A percentile compares a stretch with the other conserved stretches of the same genome.
Evolutionary conservation across 2,329 filamentous ascomycete genomes (phyloP).

Genomic region (Trichophyton mentagrophytes): DNA sequence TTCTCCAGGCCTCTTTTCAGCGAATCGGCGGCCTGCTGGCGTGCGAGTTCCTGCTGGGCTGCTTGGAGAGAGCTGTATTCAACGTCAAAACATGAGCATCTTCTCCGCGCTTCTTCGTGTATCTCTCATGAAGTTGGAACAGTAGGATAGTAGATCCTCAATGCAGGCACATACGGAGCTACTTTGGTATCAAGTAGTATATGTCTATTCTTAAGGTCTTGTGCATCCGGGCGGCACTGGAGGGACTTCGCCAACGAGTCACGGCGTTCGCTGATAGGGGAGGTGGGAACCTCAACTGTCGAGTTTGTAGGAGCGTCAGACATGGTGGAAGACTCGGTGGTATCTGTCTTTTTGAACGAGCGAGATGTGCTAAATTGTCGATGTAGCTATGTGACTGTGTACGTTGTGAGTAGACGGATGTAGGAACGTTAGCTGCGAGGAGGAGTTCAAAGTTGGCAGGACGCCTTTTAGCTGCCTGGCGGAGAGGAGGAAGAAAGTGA

Average conservation of each 20-base stretch:
- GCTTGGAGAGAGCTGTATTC: slow-evolving; percentile 39
- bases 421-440: not conserved
- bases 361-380: not conserved
- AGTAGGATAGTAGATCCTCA: not conserved
- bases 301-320: slow-evolving; percentile 1
- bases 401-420: not conserved
- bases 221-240: slow-evolving; percentile 52
- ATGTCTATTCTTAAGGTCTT: slow-evolving; percentile 56
- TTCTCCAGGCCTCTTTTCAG: slow-evolving; percentile 53
- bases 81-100: not conserved
- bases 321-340: not conserved
- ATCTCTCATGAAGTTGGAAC: not conserved
- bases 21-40: slow-evolving; percentile 49
- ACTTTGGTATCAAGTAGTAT: slow-evolving; percentile 55
- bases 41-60: slow-evolving; percentile 49
- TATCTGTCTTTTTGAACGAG: not conserved
- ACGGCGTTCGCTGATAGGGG: slow-evolving; percentile 38
- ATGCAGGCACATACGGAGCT: slow-evolving; percentile 43
- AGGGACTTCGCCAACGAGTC: slow-evolving; percentile 64
- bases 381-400: not conserved
- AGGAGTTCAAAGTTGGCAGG: not conserved
- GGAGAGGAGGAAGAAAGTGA: not conserved
- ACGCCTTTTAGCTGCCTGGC: not conserved
- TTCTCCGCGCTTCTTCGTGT: not conserved
- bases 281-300: slow-evolving; percentile 45